Conservation (phyloP, 306 rosid genomes). For the Sophora flavescens region DNA sequence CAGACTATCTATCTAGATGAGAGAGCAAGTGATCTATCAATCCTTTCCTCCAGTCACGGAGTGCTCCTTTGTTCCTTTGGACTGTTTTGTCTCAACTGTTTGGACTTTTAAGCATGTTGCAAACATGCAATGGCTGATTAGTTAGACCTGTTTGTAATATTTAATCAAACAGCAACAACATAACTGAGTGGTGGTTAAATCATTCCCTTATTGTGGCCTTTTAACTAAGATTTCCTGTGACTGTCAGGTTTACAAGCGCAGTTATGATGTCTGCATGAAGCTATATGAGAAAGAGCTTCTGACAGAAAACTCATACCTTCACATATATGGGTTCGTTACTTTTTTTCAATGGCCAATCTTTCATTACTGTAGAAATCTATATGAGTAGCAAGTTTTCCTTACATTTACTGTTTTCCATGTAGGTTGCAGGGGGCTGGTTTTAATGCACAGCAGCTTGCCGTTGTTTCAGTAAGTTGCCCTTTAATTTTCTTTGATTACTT, state of each 20-base stretch:
- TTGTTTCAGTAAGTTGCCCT: constrained; percentile 73
- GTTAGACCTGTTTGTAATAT: constrained; percentile 12
- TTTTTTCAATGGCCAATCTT: constrained; percentile 25
- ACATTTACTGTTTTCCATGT: constrained; percentile 34
- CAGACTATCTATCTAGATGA: constrained; percentile 29
- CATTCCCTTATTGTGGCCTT: neutral
- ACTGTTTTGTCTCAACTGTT: constrained; percentile 25
- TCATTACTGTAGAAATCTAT: constrained; percentile 32
- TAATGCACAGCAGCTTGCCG: constrained; percentile 84
- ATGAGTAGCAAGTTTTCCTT: constrained; percentile 21
- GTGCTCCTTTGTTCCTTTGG: constrained; percentile 36
- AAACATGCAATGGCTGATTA: constrained; percentile 24
- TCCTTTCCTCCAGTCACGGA: constrained; percentile 14
- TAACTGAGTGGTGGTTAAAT: constrained; percentile 30
- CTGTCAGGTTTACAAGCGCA: constrained; percentile 86
- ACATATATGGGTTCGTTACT: constrained; percentile 73
- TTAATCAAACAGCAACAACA: constrained; percentile 25
- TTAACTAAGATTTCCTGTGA: constrained; percentile 40
- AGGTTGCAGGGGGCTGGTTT: constrained; percentile 81
- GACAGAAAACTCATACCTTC: constrained; percentile 82
- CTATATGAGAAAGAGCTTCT: constrained; percentile 93
- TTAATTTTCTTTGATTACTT: constrained; percentile 34
- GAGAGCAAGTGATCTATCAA: constrained; percentile 22
- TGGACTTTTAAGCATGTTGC: constrained; percentile 23
- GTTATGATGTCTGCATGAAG: constrained; percentile 85